Conservation (phyloP, 1,284 basidiomycete genomes). For the Leucocoprinus gongylophorus region DNA sequence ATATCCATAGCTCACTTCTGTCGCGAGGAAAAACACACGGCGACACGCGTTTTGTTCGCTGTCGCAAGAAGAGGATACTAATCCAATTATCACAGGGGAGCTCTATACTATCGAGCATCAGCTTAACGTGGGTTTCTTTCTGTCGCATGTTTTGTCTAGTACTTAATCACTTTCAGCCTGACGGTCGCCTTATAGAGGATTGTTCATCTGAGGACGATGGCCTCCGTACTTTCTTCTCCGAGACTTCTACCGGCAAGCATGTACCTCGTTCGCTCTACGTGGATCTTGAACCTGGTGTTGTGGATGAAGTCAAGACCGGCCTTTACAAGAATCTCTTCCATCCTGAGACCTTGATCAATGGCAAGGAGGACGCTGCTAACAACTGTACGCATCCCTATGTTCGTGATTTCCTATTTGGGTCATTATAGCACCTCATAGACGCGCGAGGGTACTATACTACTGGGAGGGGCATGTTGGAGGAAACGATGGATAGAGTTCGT, state of each 20-base stretch:
- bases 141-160: conserved; percentile 6
- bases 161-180: conserved; percentile 51
- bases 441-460: conserved; percentile 98
- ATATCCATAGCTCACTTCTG: conserved; percentile 15
- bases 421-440: conserved; percentile 43
- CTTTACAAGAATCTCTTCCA: conserved; percentile 95
- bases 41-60: conserved; percentile 15
- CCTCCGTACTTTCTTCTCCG: conserved; percentile 95
- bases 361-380: conserved; percentile 99
- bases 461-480: conserved; percentile 90
- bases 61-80: conserved; percentile 30
- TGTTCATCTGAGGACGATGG: conserved; percentile 79
- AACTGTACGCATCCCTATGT: conserved; percentile 64
- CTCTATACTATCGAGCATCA: conserved; percentile 96
- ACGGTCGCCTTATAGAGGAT: conserved; percentile 80
- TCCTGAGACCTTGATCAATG: conserved; percentile 97
- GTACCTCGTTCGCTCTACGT: conserved; percentile 97
- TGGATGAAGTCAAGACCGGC: conserved; percentile 95
- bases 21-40: conserved; percentile 13
- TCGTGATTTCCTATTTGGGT: conserved; percentile 15
- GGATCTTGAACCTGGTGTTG: conserved; percentile 93
- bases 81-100: conserved; percentile 47
- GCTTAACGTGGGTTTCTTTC: conserved; percentile 65
- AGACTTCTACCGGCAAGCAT: conserved; percentile 90
- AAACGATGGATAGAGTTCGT: conserved; percentile 94